Evolutionary conservation across 2,329 filamentous ascomycete species (phyloP).

Genomic region (Calonectria pseudoreteaudii): DNA sequence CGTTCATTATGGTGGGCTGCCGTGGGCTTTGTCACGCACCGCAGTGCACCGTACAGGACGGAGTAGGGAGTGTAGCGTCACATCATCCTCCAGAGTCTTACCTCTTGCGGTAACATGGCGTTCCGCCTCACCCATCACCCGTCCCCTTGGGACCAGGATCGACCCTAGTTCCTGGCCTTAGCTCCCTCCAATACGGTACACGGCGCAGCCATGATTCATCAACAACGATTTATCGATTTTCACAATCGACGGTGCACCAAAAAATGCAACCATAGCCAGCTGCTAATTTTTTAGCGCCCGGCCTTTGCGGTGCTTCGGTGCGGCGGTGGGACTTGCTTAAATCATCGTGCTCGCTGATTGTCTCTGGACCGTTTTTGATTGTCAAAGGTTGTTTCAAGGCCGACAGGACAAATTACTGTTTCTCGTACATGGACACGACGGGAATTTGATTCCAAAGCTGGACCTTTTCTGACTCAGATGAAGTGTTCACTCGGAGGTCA

Average conservation of each 20-base stretch:
- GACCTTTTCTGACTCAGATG: background rate
- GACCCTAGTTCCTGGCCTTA: background rate
- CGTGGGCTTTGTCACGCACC: background rate
- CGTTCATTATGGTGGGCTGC: background rate
- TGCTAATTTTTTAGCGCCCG: slow-evolving; percentile 3
- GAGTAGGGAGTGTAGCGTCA: background rate
- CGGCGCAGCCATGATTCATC: slow-evolving; percentile 14
- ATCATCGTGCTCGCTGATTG: background rate
- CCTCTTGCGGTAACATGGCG: slow-evolving; percentile 11
- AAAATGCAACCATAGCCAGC: slow-evolving; percentile 5
- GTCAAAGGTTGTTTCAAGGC: background rate
- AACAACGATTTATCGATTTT: background rate
- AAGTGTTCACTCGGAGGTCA: background rate
- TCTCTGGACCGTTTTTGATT: background rate
- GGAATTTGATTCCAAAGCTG: background rate
- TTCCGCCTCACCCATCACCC: slow-evolving; percentile 4
- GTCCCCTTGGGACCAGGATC: slow-evolving; percentile 12
- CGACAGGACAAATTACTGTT: background rate
- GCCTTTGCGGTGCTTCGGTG: background rate
- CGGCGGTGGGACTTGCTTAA: background rate
- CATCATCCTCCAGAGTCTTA: background rate
- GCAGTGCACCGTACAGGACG: background rate
- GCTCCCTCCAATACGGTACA: background rate
- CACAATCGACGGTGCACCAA: background rate
- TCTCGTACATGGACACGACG: background rate